These are phyloP conservation scores for Suillus bovinus DNA, from an alignment of 768 basidiomycete genomes.

Conservation along the genomic window DNA sequence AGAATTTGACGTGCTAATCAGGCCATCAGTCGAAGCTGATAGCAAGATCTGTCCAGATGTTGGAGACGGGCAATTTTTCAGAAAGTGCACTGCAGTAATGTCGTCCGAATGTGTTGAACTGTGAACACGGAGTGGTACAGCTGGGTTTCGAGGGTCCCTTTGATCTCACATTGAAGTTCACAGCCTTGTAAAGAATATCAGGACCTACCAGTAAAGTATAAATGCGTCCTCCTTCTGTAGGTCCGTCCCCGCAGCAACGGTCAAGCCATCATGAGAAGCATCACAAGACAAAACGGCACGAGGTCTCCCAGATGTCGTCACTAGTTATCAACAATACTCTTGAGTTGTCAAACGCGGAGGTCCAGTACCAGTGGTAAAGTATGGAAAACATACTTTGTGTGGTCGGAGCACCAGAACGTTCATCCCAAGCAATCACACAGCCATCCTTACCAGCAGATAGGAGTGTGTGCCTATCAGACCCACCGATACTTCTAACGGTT, in stretches of 20 bases:
- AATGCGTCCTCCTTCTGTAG: slow-evolving; percentile 78
- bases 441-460: slow-evolving; percentile 75
- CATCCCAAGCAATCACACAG: slow-evolving; percentile 74
- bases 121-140: slow-evolving; percentile 70
- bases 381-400: slow-evolving; percentile 56
- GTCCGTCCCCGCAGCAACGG: slow-evolving; percentile 83
- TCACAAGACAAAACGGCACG: slow-evolving; percentile 65
- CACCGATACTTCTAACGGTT: slow-evolving; percentile 42
- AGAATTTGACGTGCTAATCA: slow-evolving; percentile 70
- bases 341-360: slow-evolving; percentile 38
- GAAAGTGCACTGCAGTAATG: slow-evolving; percentile 73
- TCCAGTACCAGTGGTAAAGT: neutral
- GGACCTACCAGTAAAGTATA: slow-evolving; percentile 76
- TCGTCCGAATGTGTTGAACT: slow-evolving; percentile 92
- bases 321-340: slow-evolving; percentile 35
- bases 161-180: neutral
- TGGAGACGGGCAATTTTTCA: slow-evolving; percentile 29
- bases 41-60: slow-evolving; percentile 51
- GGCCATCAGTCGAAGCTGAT: slow-evolving; percentile 85
- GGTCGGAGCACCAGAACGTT: slow-evolving; percentile 49
- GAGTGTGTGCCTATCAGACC: slow-evolving; percentile 43
- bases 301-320: slow-evolving; percentile 46
- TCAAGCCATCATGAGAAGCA: slow-evolving; percentile 65
- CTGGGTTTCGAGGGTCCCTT: slow-evolving; percentile 87
- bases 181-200: neutral